Percentiles rank a stretch among this genome's conserved stretches.
phyloP scores from a whole-genome alignment of 805 yeast species.

The Yamadazyma ubonensis region DNA sequence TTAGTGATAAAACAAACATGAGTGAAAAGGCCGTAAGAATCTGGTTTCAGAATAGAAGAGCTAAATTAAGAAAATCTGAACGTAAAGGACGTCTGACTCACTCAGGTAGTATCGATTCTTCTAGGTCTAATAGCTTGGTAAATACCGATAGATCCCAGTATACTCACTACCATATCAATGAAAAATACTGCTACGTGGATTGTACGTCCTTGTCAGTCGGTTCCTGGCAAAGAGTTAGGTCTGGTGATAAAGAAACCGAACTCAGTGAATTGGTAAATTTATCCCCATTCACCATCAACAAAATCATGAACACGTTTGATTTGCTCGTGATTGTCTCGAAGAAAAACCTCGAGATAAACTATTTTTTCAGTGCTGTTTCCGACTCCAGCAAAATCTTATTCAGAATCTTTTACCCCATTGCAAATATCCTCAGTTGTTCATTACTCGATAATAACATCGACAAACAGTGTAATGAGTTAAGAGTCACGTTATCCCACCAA shows the following conservation, averaged over 20 bases:
- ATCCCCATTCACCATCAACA: conserved; percentile 64
- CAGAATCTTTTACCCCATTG: conserved; percentile 68
- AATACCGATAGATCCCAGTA: conserved; percentile 4
- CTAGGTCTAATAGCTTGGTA: conserved; percentile 24
- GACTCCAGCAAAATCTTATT: conserved; percentile 67
- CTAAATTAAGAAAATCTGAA: conserved; percentile 68
- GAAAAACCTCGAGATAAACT: conserved; percentile 70
- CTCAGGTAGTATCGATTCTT: conserved; percentile 19
- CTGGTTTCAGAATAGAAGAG: conserved; percentile 90
- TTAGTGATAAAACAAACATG: conserved; percentile 74
- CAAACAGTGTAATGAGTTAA: conserved; percentile 45
- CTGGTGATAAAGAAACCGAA: conserved; percentile 50
- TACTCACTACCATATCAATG: conserved; percentile 47
- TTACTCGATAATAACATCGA: conserved; percentile 47
- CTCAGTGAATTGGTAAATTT: conserved; percentile 52
- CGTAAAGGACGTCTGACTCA: conserved; percentile 35
- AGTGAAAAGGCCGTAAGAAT: conserved; percentile 86
- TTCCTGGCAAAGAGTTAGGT: conserved; percentile 74
- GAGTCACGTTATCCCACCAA: conserved; percentile 52
- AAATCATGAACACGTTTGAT: conserved; percentile 67
- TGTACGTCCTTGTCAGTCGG: conserved; percentile 71
- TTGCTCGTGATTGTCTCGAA: conserved; percentile 67
- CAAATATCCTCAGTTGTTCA: conserved; percentile 58
- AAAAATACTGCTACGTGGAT: conserved; percentile 67
- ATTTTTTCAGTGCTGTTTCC: conserved; percentile 73